phyloP scores from a whole-genome alignment of 192 early-diverging fungal species.

The Podochytrium sp. region DNA sequence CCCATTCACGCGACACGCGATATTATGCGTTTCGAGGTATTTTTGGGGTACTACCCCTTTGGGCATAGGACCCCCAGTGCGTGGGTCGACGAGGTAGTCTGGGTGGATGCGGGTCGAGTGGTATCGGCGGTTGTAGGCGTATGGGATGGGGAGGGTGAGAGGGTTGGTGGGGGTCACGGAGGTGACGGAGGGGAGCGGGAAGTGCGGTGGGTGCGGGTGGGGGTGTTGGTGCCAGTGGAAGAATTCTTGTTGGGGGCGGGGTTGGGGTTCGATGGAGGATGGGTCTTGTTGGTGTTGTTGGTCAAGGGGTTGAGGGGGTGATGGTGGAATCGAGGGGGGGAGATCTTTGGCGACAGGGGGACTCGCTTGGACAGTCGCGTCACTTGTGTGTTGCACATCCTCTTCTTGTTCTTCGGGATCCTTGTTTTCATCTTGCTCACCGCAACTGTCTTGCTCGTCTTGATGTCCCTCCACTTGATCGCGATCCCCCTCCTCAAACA shows the following conservation, averaged over 20 bases:
- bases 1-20: slow-evolving; percentile 19
- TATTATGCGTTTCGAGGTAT: slow-evolving; percentile 25
- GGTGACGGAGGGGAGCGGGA: neutral
- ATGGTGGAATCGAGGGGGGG: too few relatives aligned
- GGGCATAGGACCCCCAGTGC: neutral
- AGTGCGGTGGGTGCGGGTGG: neutral
- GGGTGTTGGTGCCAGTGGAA: neutral
- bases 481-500: too few relatives aligned
- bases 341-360: too few relatives aligned
- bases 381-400: too few relatives aligned
- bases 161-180: slow-evolving; percentile 7
- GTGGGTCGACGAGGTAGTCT: slow-evolving; percentile 10
- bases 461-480: too few relatives aligned
- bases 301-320: too few relatives aligned
- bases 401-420: too few relatives aligned
- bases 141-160: slow-evolving; percentile 1
- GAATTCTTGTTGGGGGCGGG: neutral
- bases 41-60: neutral
- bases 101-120: slow-evolving; percentile 29
- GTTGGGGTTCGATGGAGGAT: too few relatives aligned
- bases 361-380: too few relatives aligned
- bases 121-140: slow-evolving; percentile 5
- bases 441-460: too few relatives aligned
- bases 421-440: too few relatives aligned
- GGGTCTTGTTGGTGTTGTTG: too few relatives aligned